Base-by-base conservation (phyloP, 2,329 filamentous ascomycete genomes). In the Hysterium pulicare region DNA sequence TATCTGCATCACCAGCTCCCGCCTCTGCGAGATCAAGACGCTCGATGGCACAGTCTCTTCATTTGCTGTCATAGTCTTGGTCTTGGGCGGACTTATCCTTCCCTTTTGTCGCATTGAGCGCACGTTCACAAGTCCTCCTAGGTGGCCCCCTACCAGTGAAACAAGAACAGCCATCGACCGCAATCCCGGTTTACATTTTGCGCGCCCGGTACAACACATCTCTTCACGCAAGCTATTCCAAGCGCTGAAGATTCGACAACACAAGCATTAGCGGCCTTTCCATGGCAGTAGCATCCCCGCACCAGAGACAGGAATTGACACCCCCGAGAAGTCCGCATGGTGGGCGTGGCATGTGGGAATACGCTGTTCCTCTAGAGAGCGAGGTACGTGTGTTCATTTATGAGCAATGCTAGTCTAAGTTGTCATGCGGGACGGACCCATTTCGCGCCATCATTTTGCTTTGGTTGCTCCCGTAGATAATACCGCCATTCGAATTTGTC, bases 241-340 rank as follows among this genome's bases (percentile, higher is more conserved):
- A n/a, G n/a, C n/a, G n/a, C n/a, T n/a, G n/a, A n/a, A n/a, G n/a
- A n/a, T n/a, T n/a, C n/a, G n/a, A n/a, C n/a, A n/a, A n/a, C n/a
- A n/a, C n/a, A n/a, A n/a, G n/a, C n/a, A n/a, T n/a, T n/a, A n/a
- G n/a, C n/a, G n/a, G n/a, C n/a, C n/a, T n/a, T n/a, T n/a, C n/a
- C 41, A 67, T 67, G 63, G 63, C 63, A 42, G 55, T 66, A 33
- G 58, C 57, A 33, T 59, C 62, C 20, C 52, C 57, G 41, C 59
- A 49, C 44, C 62, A 60, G 44, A 49, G 54, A n/a, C 48, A 61
- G 45, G 65, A 66, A 47, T 55, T 67, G 44, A 68, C 65, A 10
- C 66, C 67, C 38, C 67, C 67, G 24, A 66, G 58, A 48, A 68
- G 64, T 47, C 62, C 65, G 10, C 64, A 70, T 59, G 64, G 64